Conservation (phyloP, 176 grass and related monocot genomes). For the Cocos nucifera region DNA sequence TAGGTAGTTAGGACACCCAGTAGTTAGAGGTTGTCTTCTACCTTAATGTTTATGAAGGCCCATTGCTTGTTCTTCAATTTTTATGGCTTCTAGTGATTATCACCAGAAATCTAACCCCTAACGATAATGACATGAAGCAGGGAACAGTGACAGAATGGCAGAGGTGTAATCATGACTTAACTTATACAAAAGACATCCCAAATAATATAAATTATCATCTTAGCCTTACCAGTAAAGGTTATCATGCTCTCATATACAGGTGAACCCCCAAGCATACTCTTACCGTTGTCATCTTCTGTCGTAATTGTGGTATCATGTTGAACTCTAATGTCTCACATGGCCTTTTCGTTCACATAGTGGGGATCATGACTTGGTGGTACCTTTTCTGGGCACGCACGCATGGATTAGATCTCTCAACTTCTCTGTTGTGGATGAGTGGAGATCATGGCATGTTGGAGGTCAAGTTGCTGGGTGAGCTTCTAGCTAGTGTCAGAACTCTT, state of each 20-base stretch:
- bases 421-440: not conserved
- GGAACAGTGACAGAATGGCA: not conserved
- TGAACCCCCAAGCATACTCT: not conserved
- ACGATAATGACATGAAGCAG: not conserved
- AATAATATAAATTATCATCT: not conserved
- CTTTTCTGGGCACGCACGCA: not conserved
- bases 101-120: no score
- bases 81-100: no score
- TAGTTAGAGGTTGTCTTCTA: no score
- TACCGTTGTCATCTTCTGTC: not conserved
- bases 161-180: not conserved
- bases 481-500: not conserved
- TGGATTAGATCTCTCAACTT: conserved; percentile 6
- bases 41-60: no score
- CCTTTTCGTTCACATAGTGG: not conserved
- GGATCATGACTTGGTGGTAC: conserved; percentile 6
- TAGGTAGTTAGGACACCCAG: no score
- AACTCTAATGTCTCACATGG: not conserved
- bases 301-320: not conserved
- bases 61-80: no score
- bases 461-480: not conserved
- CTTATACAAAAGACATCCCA: not conserved
- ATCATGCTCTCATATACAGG: not conserved
- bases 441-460: not conserved
- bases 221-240: not conserved